Base-by-base conservation (phyloP, 148 eudicot species). In the Dianthus caryophyllus region DNA sequence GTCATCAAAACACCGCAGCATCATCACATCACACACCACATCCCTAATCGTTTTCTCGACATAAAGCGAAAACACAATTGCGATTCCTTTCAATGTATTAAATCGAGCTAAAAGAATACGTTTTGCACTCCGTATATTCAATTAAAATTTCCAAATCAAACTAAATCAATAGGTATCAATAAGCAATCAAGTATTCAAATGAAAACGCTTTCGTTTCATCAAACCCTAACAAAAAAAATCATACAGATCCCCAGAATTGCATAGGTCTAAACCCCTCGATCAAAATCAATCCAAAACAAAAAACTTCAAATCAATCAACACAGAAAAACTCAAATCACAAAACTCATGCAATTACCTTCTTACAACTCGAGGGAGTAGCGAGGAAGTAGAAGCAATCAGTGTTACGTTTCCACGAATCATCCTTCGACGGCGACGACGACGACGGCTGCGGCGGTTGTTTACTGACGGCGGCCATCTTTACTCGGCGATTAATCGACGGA, bases 321-420 rank as follows among this genome's bases (percentile, higher is more conserved):
- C n/a, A n/a, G n/a, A n/a, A n/a, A n/a, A n/a, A n/a, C n/a, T n/a
- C n/a, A n/a, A n/a, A n/a, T n/a, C n/a, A n/a, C n/a, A n/a, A n/a
- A n/a, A n/a, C n/a, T n/a, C n/a, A n/a, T n/a, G n/a, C n/a, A 51
- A 54, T 54, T 29, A 88, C 97, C 83, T 88, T 91, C 71, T 88
- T 91, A 83, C 97, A 91, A 53, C 93, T 91, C 67, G 88, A 76
- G 39, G 97, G 97, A 27, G 97, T 88, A 48, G 97, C 93, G 1
- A 91, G 91, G 66, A 86, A 91, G 81, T 91, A 91, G 30, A 91
- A 85, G 44, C 97, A 91, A 75, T 91, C 97, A 29, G 96, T 91
- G 67, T 81, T 88, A 52, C 80, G 75, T 78, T 85, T 91, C 73
- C 79, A 54, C n/a, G 78, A 75, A 68, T 88, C 97, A 29, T 91